Conservation (phyloP, 179 eudicot genomes). For the Corrigiola litoralis region DNA sequence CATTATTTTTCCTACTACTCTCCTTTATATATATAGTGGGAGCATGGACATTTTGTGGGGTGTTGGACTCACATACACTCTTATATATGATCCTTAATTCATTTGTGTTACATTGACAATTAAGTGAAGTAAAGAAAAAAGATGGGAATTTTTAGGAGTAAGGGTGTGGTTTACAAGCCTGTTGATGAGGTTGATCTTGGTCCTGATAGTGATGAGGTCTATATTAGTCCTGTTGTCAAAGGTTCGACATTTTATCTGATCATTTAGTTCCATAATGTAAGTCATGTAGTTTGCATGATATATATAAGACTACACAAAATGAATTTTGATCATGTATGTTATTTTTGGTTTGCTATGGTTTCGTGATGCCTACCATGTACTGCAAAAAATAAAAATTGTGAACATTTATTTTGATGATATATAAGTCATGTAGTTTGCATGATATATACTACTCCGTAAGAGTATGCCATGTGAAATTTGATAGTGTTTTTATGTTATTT, state of each 20-base stretch:
- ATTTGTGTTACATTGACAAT: too few relatives aligned
- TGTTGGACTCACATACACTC: too few relatives aligned
- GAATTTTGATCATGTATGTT: neutral
- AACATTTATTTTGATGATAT: conserved; percentile 8
- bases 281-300: neutral
- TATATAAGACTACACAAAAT: neutral
- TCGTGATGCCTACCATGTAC: neutral
- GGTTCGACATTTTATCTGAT: conserved; percentile 45
- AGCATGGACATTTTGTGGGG: too few relatives aligned
- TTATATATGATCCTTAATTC: too few relatives aligned
- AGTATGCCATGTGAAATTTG: too few relatives aligned
- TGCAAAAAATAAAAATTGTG: too few relatives aligned
- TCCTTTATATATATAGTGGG: too few relatives aligned
- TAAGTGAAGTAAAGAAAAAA: neutral
- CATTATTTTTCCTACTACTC: too few relatives aligned
- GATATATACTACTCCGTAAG: too few relatives aligned
- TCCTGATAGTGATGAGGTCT: conserved; percentile 56
- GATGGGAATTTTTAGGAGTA: conserved; percentile 57
- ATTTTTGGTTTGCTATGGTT: too few relatives aligned
- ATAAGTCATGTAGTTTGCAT: too few relatives aligned
- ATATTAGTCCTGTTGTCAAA: conserved; percentile 71
- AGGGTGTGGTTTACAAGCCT: conserved; percentile 64
- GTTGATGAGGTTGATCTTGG: conserved; percentile 61
- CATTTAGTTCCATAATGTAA: neutral
- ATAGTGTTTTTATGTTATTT: too few relatives aligned